Evolutionary conservation across 2,329 filamentous ascomycete genomes (phyloP).

Genomic region (Tolypocladium paradoxum): DNA sequence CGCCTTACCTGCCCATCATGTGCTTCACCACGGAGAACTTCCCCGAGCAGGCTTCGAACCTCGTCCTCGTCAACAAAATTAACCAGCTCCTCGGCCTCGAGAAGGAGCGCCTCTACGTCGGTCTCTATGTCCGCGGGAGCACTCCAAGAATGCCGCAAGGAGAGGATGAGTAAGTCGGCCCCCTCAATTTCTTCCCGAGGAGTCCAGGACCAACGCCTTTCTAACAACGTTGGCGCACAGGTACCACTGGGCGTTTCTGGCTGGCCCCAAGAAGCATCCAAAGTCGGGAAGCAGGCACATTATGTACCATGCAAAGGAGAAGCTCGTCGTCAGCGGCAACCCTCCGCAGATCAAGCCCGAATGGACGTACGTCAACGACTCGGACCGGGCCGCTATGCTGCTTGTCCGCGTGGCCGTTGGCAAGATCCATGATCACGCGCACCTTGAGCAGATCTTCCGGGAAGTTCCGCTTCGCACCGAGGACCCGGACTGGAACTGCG

Average conservation of each 20-base stretch:
- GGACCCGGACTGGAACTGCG: constrained; percentile 29
- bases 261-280: constrained; percentile 20
- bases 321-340: constrained; percentile 2
- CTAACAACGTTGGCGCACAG: constrained; percentile 6
- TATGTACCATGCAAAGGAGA: constrained; percentile 20
- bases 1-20: not conserved
- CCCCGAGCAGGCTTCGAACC: constrained; percentile 4
- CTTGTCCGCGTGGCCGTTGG: constrained; percentile 15
- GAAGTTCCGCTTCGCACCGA: constrained; percentile 17
- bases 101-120: constrained; percentile 12
- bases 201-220: not conserved
- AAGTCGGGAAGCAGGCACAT: constrained; percentile 14
- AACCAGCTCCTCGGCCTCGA: not conserved
- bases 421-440: constrained; percentile 19
- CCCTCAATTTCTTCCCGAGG: not conserved
- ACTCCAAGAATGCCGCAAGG: constrained; percentile 5
- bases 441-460: constrained; percentile 17
- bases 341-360: constrained; percentile 5
- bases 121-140: constrained; percentile 5
- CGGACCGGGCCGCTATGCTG: constrained; percentile 5
- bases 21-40: not conserved
- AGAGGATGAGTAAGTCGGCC: constrained; percentile 5
- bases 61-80: constrained; percentile 1
- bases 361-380: constrained; percentile 15
- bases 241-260: constrained; percentile 27